Base-by-base conservation (phyloP, 371 early-diverging fungal species). In the Batkoa obscura region DNA sequence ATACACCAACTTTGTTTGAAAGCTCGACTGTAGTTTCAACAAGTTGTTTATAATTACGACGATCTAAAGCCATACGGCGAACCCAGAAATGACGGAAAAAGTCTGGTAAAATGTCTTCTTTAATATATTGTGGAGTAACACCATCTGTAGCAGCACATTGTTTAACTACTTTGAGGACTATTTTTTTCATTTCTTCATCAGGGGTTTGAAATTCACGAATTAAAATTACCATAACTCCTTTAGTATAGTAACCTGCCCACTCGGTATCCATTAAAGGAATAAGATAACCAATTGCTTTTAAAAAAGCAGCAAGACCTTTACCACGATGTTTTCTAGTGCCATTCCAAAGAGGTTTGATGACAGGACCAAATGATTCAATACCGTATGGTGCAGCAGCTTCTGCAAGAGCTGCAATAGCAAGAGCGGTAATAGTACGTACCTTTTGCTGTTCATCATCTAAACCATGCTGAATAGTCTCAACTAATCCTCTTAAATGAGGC, bases 321-420 rank as follows among this genome's bases (percentile, higher is more conserved):
- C 96, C 94, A 59, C 96, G 83, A 60, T 93, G 94, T 64, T 85
- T 83, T 65, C 85, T 84, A 62, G 93, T 86, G 63, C 94, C 96
- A 33, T 77, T 75, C 91, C 92, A 93, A 35, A 98, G 71, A 17
- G 94, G 93, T 57, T 81, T 75, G 38, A 97, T 68, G 1, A 93
- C 89, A 2, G 78, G 65, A 63, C 92, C 94, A 66, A 97, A 95
- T 0, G 90, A 84, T 66, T 96, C 98, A 61, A 98, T 93, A 69
- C 98, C 98, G 68, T 97, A 95, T 0, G 98, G 98, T 0, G 90
- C 87, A 1, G 95, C 89, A 1, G 95, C 92, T 68, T 95, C 95
- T 0, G 98, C 98, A 58, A 97, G 71, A 2, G 95, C 94, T 3
- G 94, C 84, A 51, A 97, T 80, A 0, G 95, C 93, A 46, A 94